Conservation (phyloP, 2,329 filamentous ascomycete genomes). For the Beauveria sp. region DNA sequence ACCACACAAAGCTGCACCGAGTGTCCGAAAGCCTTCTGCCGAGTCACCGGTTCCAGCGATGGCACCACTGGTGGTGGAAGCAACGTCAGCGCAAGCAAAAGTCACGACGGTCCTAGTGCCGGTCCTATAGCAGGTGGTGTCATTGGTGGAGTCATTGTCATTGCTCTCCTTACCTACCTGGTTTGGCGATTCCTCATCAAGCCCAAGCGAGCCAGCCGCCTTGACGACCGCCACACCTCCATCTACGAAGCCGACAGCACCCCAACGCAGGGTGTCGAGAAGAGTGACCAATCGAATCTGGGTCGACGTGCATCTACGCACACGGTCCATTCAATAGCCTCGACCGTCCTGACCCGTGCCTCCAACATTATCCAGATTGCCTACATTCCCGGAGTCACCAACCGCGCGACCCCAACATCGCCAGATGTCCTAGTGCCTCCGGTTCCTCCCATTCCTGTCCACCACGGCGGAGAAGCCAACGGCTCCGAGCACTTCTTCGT, state of each 20-base stretch:
- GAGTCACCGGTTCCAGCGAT: conserved; percentile 21
- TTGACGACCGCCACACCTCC: conserved; percentile 28
- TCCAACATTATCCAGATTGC: conserved; percentile 99
- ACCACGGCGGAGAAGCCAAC: conserved; percentile 41
- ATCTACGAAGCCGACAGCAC: conserved; percentile 52
- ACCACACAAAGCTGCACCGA: conserved; percentile 36
- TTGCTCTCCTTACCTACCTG: conserved; percentile 69
- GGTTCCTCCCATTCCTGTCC: conserved; percentile 74
- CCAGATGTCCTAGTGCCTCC: conserved; percentile 78
- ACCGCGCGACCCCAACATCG: conserved; percentile 78
- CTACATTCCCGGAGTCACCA: conserved; percentile 95
- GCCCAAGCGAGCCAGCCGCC: conserved; percentile 57
- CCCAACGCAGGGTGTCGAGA: conserved; percentile 29
- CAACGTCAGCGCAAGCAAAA: conserved; percentile 26
- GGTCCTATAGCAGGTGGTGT: conserved; percentile 91
- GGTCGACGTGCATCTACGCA: conserved; percentile 66
- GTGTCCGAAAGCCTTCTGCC: conserved; percentile 42
- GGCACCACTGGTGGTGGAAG: conserved; percentile 16
- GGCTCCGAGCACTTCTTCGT: conserved; percentile 90
- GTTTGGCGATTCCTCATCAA: conserved; percentile 87
- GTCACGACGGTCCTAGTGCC: conserved; percentile 51
- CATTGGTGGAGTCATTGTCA: conserved; percentile 69
- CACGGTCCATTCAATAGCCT: conserved; percentile 86
- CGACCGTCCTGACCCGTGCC: conserved; percentile 87
- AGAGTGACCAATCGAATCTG: conserved; percentile 35